Conservation (phyloP, 73 alveolate species). For the Tetrahymena elliotti region DNA sequence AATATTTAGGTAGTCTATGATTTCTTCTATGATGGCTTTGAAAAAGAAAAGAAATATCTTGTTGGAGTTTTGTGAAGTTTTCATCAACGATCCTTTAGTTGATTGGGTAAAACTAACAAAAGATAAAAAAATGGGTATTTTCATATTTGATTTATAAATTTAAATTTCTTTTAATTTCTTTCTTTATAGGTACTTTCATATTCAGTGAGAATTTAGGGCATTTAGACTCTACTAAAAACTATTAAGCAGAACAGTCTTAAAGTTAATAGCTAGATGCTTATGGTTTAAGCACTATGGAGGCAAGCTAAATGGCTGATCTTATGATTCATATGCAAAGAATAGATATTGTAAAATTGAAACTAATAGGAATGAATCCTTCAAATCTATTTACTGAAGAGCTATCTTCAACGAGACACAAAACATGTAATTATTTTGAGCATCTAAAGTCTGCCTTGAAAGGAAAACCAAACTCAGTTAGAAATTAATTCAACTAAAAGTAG, state of each 20-base stretch:
- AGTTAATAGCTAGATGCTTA: constrained; percentile 41
- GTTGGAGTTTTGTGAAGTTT: constrained; percentile 95
- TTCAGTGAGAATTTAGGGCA: constrained; percentile 22
- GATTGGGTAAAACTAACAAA: constrained; percentile 91
- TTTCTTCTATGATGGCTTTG: constrained; percentile 71
- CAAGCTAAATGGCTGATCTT: constrained; percentile 38
- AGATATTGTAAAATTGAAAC: constrained; percentile 56
- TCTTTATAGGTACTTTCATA: neutral
- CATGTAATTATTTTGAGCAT: constrained; percentile 26
- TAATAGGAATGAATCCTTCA: constrained; percentile 64
- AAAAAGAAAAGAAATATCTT: constrained; percentile 81
- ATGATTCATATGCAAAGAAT: constrained; percentile 70
- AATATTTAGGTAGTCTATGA: constrained; percentile 79
- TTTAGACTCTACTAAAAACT: constrained; percentile 48
- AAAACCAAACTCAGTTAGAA: constrained; percentile 13
- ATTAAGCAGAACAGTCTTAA: neutral
- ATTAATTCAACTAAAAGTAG: constrained; percentile 1
- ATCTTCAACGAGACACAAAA: constrained; percentile 48
- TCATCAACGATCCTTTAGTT: constrained; percentile 92
- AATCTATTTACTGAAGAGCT: constrained; percentile 56
- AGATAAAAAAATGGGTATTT: constrained; percentile 33
- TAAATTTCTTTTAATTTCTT: neutral
- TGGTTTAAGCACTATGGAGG: neutral
- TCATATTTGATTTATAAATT: neutral
- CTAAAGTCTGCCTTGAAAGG: constrained; percentile 56